Percentiles rank a stretch among this genome's conserved stretches.
These are phyloP conservation scores for Amoebophrya sp. DNA, from an alignment of 169 alveolate genomes.

Conservation along the genomic window DNA sequence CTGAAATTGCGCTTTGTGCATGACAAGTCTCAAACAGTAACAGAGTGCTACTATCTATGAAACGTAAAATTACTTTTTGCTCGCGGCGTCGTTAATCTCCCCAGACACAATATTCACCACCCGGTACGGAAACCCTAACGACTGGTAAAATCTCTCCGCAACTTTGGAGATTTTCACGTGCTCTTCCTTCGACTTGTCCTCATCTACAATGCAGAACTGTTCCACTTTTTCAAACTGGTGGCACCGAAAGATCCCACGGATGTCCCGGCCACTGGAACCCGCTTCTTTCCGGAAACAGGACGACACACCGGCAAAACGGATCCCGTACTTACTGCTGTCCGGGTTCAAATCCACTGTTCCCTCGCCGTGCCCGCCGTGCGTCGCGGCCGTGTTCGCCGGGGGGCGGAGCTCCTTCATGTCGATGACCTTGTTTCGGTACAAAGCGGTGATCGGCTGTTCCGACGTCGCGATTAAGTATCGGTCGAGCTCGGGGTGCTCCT, in stretches of 20 bases:
- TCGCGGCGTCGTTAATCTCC: slow-evolving; percentile 97
- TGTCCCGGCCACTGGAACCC: slow-evolving; percentile 97
- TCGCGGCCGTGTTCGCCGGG: too few relatives aligned
- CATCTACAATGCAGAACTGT: slow-evolving; percentile 87
- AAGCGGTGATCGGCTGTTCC: slow-evolving; percentile 96
- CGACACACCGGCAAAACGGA: slow-evolving; percentile 88
- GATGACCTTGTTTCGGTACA: slow-evolving; percentile 66
- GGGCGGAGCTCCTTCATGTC: slow-evolving; percentile 63
- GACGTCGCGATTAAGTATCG: slow-evolving; percentile 96
- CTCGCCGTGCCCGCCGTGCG: too few relatives aligned
- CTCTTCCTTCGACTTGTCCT: slow-evolving; percentile 63
- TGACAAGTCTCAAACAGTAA: too few relatives aligned
- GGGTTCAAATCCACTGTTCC: too few relatives aligned
- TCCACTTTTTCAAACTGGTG: slow-evolving; percentile 99
- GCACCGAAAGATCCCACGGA: slow-evolving; percentile 96
- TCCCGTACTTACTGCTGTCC: too few relatives aligned
- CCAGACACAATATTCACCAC: slow-evolving; percentile 91
- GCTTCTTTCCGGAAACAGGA: slow-evolving; percentile 99
- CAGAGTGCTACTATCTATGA: not conserved
- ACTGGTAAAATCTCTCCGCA: slow-evolving; percentile 90
- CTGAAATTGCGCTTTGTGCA: too few relatives aligned
- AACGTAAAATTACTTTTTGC: slow-evolving; percentile 78
- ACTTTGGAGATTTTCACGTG: slow-evolving; percentile 86
- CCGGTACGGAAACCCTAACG: slow-evolving; percentile 93
- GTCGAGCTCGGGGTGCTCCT: slow-evolving; percentile 55